Base-by-base conservation (phyloP, 805 yeast species). In the Starmerella stellata region DNA sequence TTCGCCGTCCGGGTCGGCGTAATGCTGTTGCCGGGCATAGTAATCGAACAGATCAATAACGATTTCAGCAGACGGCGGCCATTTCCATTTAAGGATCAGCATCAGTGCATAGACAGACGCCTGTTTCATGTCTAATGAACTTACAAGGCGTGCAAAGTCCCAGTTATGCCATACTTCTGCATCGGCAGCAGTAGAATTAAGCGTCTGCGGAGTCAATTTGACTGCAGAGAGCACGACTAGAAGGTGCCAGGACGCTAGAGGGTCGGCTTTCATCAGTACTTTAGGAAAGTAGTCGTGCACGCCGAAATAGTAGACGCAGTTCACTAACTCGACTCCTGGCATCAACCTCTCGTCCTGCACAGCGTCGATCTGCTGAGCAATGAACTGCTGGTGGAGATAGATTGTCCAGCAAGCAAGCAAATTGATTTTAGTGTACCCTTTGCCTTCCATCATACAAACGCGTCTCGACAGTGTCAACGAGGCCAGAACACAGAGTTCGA, bases 1-100 rank as follows among this genome's bases (percentile, higher is more conserved):
- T 37, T 49, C 50, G 13, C 52, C 49, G 0, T 34, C 27, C 2
- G 51, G 46, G 27, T 49, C 53, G 1, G 48, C 46, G 32, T 47
- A 45, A 18, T 46, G 40, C 18, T 40, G 41, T 23, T 38, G 45
- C n/a, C 42, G 42, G 1, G 49, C 46, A 17, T 41, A 47, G 15
- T 23, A 45, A 9, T 39, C 38, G 40, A 48, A 49, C 5, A 47
- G 36, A 4, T 31, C 42, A 15, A 34, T 27, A 7, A 46, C 30
- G 1, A 46, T 19, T 4, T 44, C 50, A 1, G 43, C 38, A 4
- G 32, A 31, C 1, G 37, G 42, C 3, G 49, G 49, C 54, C 54
- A 51, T 19, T 32, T 19, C 51, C 52, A 49, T 8, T 18, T 18
- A 1, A 39, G 16, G 9, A 47, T 30, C 3, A 51, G 44, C 5